Base-by-base conservation (phyloP, 78 protist genomes). In the Isochrysis galbana region DNA sequence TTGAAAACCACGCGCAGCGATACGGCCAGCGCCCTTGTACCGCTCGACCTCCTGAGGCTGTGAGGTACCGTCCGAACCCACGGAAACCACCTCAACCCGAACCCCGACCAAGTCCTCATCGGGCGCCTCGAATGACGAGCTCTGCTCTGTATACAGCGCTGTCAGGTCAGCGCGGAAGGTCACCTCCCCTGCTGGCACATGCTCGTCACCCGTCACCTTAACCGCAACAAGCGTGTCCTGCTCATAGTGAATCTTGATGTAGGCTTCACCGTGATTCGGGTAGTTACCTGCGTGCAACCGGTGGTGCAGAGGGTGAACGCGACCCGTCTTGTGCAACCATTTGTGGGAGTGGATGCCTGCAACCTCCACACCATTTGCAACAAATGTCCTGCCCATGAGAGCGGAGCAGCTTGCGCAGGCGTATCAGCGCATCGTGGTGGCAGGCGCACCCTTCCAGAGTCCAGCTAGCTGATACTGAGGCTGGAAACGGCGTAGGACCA, bases 381-480 rank as follows among this genome's bases (percentile, higher is more conserved):
- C 7, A n/a, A 11, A 11, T 69, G 34, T 69, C 7, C 77, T 5
- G 77, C 36, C 77, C 10, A 5, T 14, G 5, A 29, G 34, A 11
- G 29, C 38, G 10, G 77, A 69, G 77, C 5, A 23, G 10, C 10
- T 22, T 69, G 36, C 14, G 17, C n/a, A 42, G 2, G 82, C 42
- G 42, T 34, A n/a, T n/a, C n/a, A n/a, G n/a, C n/a, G n/a, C n/a
- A n/a, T n/a, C n/a, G n/a, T n/a, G n/a, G n/a, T n/a, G n/a, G n/a
- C n/a, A n/a, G n/a, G n/a, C n/a, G n/a, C n/a, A 72, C 82, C 82
- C 19, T 72, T 72, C 82, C 82, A 72, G 21, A 72, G 42, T 5
- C 82, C 82, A 4, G 82, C 82, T 2, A 72, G 82, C 42, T 72
- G 82, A 42, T 72, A 72, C 82, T 72, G 82, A 5, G 82, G 82